phyloP scores from a whole-genome alignment of 805 yeast species.

The Metschnikowia proteae region DNA sequence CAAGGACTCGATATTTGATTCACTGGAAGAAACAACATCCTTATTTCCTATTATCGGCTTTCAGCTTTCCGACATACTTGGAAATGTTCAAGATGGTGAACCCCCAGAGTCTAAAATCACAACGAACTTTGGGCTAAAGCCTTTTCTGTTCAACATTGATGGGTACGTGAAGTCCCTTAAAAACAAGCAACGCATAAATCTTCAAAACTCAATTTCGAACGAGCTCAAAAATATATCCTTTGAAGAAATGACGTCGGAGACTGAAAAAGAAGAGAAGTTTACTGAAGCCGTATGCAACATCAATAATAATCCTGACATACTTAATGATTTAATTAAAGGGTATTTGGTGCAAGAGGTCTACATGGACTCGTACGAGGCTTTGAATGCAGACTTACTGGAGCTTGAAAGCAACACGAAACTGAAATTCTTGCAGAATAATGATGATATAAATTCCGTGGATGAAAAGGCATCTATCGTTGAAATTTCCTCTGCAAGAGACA shows the following conservation, averaged over 20 bases:
- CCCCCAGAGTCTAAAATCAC: conserved; percentile 25
- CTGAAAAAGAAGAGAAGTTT: conserved; percentile 4
- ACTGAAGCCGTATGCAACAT: conserved; percentile 23
- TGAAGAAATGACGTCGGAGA: background rate
- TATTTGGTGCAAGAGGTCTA: conserved; percentile 40
- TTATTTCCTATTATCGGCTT: conserved; percentile 19
- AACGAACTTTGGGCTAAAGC: conserved; percentile 55
- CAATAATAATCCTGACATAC: conserved; percentile 25
- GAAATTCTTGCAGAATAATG: background rate
- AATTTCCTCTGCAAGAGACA: conserved; percentile 5
- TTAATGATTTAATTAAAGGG: conserved; percentile 35
- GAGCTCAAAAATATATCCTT: conserved; percentile 2
- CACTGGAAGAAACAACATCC: conserved; percentile 12
- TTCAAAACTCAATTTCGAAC: conserved; percentile 7
- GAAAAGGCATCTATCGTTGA: background rate
- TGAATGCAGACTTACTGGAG: conserved; percentile 28
- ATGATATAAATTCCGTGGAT: background rate
- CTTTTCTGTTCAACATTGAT: conserved; percentile 59
- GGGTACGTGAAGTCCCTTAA: conserved; percentile 50
- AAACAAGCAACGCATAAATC: conserved; percentile 5
- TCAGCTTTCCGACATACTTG: conserved; percentile 11
- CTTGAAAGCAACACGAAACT: conserved; percentile 16
- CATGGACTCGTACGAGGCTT: conserved; percentile 32
- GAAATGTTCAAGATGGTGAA: conserved; percentile 2
- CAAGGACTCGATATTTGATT: conserved; percentile 32